Conservation (phyloP, 768 basidiomycete species). For the Trichaptum fuscoviolaceum region DNA sequence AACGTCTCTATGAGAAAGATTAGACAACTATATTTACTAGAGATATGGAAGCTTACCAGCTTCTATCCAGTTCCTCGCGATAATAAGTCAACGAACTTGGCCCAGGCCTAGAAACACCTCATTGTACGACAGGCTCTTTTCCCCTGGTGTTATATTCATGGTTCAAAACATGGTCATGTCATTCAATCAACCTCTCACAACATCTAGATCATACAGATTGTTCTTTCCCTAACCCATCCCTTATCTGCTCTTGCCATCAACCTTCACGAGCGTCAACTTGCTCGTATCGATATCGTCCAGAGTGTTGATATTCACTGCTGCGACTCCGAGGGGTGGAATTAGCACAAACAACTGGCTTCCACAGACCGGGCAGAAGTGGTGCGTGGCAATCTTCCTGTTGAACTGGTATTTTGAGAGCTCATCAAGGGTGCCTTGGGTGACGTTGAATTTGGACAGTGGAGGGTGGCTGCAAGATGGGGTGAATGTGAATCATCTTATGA, state of each 20-base stretch:
- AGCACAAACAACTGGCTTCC: background rate
- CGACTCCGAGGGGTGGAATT: background rate
- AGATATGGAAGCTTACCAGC: too few relatives aligned
- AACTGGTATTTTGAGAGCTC: conserved; percentile 1
- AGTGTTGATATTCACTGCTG: background rate
- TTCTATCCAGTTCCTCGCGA: too few relatives aligned
- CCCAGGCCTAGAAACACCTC: too few relatives aligned
- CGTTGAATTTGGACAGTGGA: background rate
- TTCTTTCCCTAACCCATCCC: too few relatives aligned
- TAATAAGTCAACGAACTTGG: too few relatives aligned
- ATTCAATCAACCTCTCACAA: too few relatives aligned
- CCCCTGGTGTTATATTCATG: too few relatives aligned
- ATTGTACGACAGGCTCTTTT: too few relatives aligned
- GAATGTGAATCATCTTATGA: background rate
- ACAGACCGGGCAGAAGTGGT: background rate
- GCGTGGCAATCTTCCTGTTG: background rate
- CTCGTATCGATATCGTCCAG: background rate
- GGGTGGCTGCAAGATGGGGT: background rate
- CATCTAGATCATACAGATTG: too few relatives aligned
- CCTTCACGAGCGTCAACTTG: background rate
- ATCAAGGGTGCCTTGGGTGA: background rate
- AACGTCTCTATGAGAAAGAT: too few relatives aligned
- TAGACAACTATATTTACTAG: too few relatives aligned
- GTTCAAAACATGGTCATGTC: too few relatives aligned
- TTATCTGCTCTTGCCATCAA: background rate